Conservation (phyloP, 805 yeast species). For the Yamadazyma akitaensis region DNA sequence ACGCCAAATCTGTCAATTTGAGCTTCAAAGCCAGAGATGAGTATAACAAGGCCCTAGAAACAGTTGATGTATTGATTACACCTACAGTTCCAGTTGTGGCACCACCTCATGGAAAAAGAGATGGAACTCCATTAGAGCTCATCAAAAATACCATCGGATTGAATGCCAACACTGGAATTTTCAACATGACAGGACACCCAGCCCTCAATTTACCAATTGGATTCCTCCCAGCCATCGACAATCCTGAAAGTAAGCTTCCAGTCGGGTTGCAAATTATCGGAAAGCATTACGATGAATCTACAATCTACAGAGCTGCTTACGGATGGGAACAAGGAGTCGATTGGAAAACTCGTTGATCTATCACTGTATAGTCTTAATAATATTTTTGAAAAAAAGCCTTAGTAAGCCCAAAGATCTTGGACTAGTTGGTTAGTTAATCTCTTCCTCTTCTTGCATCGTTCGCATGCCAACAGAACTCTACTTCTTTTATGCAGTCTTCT, state of each 20-base stretch:
- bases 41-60: conserved; percentile 13
- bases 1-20: conserved; percentile 13
- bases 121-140: conserved; percentile 12
- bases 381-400: no score
- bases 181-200: conserved; percentile 16
- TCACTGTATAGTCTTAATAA: not conserved
- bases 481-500: no score
- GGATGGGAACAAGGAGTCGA: conserved; percentile 12
- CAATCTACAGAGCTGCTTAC: conserved; percentile 12
- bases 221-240: conserved; percentile 11
- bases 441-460: no score
- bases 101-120: conserved; percentile 15
- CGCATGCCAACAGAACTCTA: no score
- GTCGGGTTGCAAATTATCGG: conserved; percentile 16
- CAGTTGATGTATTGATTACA: conserved; percentile 13
- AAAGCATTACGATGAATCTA: conserved; percentile 12
- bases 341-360: no score
- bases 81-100: conserved; percentile 15
- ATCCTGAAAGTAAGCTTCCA: conserved; percentile 11
- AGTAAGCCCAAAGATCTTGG: no score
- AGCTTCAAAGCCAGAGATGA: conserved; percentile 14
- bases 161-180: conserved; percentile 15
- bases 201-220: conserved; percentile 14
- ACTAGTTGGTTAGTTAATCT: no score
- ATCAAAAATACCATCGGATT: conserved; percentile 14